These are phyloP conservation scores for Taphrina betulina DNA, from an alignment of 1,139 yeast species.

Conservation along the genomic window DNA sequence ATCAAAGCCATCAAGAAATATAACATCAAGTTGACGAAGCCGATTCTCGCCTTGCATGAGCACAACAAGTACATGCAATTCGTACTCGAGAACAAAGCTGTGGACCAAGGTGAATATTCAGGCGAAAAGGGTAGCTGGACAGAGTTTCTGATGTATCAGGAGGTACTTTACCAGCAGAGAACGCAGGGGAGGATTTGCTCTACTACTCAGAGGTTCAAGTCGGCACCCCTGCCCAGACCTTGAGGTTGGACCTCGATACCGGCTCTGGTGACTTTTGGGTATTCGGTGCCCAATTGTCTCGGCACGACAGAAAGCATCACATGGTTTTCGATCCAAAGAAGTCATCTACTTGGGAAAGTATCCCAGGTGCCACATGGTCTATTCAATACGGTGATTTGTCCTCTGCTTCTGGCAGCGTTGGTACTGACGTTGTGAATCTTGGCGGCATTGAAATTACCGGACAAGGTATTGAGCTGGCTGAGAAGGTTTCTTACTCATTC, in stretches of 20 bases:
- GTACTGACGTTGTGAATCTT: not conserved
- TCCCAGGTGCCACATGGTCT: not conserved
- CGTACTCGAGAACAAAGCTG: no score
- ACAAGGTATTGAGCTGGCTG: conserved; percentile 3
- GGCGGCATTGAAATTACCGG: not conserved
- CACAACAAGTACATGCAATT: no score
- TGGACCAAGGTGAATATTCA: no score
- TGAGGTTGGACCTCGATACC: conserved; percentile 1
- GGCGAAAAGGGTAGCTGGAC: not conserved
- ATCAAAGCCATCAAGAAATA: conserved; percentile 1
- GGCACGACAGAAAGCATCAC: not conserved
- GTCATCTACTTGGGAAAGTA: not conserved
- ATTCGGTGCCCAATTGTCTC: not conserved
- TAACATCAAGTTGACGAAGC: conserved; percentile 3
- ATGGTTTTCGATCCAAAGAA: not conserved
- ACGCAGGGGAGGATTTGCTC: not conserved
- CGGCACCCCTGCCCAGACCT: conserved; percentile 2
- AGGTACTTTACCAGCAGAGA: not conserved
- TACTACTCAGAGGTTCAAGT: not conserved
- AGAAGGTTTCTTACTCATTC: not conserved
- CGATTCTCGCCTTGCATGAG: no score
- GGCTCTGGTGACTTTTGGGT: conserved; percentile 7
- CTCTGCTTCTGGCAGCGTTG: conserved; percentile 1
- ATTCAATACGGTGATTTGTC: conserved; percentile 3
- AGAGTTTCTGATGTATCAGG: not conserved